Evolutionary conservation across 352 stramenopile genomes (phyloP).

Genomic region (Phytophthora colocasiae): DNA sequence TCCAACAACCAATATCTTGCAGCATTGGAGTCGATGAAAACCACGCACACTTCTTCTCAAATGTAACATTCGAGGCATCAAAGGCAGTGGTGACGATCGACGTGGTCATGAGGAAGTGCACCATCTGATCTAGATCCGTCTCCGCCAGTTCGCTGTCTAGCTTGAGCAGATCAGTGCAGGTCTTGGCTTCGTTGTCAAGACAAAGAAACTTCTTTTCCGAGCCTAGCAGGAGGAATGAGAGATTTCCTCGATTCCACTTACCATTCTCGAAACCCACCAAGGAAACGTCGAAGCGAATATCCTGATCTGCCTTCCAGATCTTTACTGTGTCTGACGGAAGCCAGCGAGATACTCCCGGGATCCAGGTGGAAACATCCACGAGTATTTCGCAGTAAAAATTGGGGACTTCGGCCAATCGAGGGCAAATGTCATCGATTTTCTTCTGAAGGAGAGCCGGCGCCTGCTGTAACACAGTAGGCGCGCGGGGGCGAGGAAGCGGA

Average conservation of each 20-base stretch:
- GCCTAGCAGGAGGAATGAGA: conserved; percentile 71
- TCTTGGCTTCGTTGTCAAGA: conserved; percentile 58
- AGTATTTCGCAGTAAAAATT: conserved; percentile 77
- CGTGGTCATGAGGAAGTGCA: conserved; percentile 70
- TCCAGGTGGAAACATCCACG: conserved; percentile 76
- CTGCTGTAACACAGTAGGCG: too few species aligned
- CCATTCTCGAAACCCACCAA: conserved; percentile 73
- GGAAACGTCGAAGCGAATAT: conserved; percentile 74
- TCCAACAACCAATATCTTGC: conserved; percentile 65
- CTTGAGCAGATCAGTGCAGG: conserved; percentile 55
- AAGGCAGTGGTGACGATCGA: conserved; percentile 64
- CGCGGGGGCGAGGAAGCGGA: too few species aligned
- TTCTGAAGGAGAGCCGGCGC: conserved; percentile 53
- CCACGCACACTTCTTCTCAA: conserved; percentile 61
- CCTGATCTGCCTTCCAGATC: conserved; percentile 72
- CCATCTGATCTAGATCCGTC: conserved; percentile 55
- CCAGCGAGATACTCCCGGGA: conserved; percentile 72
- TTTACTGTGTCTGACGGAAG: conserved; percentile 77
- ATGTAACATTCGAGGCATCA: conserved; percentile 43
- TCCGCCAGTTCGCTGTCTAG: conserved; percentile 34
- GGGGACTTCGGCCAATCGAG: conserved; percentile 50
- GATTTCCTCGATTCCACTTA: conserved; percentile 64
- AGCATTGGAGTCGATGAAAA: conserved; percentile 44
- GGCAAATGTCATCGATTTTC: conserved; percentile 60
- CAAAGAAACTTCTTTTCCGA: conserved; percentile 52